phyloP scores from a whole-genome alignment of 345 rosid genomes.

The Excoecaria cochinchinensis region DNA sequence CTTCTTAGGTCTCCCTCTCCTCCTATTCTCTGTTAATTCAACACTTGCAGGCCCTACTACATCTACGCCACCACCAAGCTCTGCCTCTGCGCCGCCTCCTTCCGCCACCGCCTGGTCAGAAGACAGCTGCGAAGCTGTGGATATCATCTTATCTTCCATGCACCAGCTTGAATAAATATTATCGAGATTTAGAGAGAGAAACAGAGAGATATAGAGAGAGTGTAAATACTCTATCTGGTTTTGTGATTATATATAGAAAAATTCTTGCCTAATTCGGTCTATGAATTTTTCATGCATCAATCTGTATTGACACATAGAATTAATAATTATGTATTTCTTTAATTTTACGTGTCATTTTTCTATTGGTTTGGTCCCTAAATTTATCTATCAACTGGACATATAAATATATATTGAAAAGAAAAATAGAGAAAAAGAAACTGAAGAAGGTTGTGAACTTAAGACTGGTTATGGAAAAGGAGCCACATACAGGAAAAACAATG shows the following conservation, averaged over 20 bases:
- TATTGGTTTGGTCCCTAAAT: no score
- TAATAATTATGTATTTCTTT: no score
- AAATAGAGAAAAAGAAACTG: background rate
- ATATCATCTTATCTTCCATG: constrained; percentile 13
- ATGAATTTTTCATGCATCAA: no score
- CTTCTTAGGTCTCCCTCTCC: constrained; percentile 21
- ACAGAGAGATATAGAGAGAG: background rate
- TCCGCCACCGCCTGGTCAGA: background rate
- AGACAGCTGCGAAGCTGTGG: background rate
- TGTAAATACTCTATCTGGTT: no score
- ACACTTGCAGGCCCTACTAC: background rate
- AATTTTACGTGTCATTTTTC: background rate
- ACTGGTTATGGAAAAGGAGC: background rate
- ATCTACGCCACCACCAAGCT: background rate
- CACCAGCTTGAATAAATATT: background rate
- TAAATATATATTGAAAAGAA: background rate
- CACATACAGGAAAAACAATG: background rate
- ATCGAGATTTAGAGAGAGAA: background rate
- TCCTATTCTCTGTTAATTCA: constrained; percentile 13
- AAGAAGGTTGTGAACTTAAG: background rate
- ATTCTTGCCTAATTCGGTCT: no score
- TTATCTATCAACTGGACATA: background rate
- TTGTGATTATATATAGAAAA: no score
- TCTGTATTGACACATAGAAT: no score
- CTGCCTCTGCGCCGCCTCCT: background rate